Percentiles rank a stretch among this genome's conserved stretches.
phyloP scores from a whole-genome alignment of 2,329 filamentous ascomycete genomes.

The Aspergillus awamori region DNA sequence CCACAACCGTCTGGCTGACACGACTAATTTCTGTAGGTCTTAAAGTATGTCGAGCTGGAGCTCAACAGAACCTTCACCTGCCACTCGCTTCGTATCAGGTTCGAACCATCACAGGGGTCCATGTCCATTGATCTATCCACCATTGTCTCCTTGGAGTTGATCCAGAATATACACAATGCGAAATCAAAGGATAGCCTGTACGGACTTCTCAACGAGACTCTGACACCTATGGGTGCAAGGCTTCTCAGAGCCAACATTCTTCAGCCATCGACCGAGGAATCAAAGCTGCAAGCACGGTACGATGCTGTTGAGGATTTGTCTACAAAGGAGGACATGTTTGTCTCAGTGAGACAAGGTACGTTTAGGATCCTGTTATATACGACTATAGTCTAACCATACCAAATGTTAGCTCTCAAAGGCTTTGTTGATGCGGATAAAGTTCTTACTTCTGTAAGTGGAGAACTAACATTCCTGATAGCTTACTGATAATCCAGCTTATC shows the following conservation, averaged over 20 bases:
- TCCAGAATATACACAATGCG: slow-evolving; percentile 78
- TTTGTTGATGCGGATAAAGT: slow-evolving; percentile 80
- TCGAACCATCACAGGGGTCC: slow-evolving; percentile 83
- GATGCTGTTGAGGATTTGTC: slow-evolving; percentile 83
- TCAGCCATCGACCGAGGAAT: slow-evolving; percentile 77
- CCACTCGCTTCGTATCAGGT: slow-evolving; percentile 83
- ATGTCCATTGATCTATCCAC: slow-evolving; percentile 96
- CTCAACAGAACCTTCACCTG: slow-evolving; percentile 69
- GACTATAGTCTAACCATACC: slow-evolving; percentile 10
- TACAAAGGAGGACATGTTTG: slow-evolving; percentile 82
- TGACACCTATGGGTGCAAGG: slow-evolving; percentile 85
- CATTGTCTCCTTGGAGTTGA: slow-evolving; percentile 82
- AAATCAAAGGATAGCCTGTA: slow-evolving; percentile 83
- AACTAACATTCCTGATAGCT: not conserved
- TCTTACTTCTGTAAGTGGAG: slow-evolving; percentile 66
- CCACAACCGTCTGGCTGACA: not conserved
- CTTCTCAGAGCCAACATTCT: slow-evolving; percentile 83
- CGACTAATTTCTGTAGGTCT: slow-evolving; percentile 56
- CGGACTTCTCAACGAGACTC: slow-evolving; percentile 79
- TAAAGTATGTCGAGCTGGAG: slow-evolving; percentile 78
- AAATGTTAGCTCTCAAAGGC: slow-evolving; percentile 64
- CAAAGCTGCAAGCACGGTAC: slow-evolving; percentile 71
- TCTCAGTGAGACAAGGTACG: slow-evolving; percentile 69
- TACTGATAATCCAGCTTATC: slow-evolving; percentile 63
- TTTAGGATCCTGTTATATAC: not conserved